Conservation (phyloP, 2,329 filamentous ascomycete species). For the Claviceps sorghi region DNA sequence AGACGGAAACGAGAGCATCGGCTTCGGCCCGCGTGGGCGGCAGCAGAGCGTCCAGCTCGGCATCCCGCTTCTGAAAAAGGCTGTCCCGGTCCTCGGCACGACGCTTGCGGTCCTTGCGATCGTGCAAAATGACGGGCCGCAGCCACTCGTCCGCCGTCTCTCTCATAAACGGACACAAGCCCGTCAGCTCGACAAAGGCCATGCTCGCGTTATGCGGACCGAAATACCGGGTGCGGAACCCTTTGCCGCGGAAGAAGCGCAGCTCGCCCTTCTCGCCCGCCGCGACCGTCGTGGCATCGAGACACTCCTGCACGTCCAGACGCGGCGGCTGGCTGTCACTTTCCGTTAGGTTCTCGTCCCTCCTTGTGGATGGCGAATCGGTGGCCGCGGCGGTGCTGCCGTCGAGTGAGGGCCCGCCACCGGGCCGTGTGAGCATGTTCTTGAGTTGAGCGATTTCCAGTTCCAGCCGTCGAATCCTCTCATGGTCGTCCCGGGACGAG, state of each 20-base stretch:
- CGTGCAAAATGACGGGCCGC: constrained; percentile 39
- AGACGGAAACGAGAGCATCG: constrained; percentile 34
- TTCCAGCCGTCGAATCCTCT: constrained; percentile 44
- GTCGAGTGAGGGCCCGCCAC: constrained; percentile 26
- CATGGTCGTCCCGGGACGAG: constrained; percentile 32
- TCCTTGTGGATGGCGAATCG: constrained; percentile 30
- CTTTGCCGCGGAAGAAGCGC: constrained; percentile 43
- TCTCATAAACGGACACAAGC: constrained; percentile 45
- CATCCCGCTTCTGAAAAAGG: constrained; percentile 32
- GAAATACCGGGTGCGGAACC: constrained; percentile 45
- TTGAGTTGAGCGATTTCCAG: constrained; percentile 44
- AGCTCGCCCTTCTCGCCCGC: constrained; percentile 35
- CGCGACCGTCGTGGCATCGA: constrained; percentile 24
- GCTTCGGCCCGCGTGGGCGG: constrained; percentile 30
- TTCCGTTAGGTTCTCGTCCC: constrained; percentile 23
- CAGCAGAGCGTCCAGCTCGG: constrained; percentile 34
- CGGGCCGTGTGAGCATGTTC: constrained; percentile 31
- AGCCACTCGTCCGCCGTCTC: constrained; percentile 49
- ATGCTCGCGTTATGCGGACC: constrained; percentile 47
- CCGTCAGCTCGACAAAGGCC: constrained; percentile 43
- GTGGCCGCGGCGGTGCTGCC: constrained; percentile 35
- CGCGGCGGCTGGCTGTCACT: constrained; percentile 20
- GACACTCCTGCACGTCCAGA: constrained; percentile 24
- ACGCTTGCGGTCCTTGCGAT: constrained; percentile 40
- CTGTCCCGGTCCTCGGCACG: constrained; percentile 37